Base-by-base conservation (phyloP, 495 filamentous ascomycete species). In the Amniculicola lignicola region DNA sequence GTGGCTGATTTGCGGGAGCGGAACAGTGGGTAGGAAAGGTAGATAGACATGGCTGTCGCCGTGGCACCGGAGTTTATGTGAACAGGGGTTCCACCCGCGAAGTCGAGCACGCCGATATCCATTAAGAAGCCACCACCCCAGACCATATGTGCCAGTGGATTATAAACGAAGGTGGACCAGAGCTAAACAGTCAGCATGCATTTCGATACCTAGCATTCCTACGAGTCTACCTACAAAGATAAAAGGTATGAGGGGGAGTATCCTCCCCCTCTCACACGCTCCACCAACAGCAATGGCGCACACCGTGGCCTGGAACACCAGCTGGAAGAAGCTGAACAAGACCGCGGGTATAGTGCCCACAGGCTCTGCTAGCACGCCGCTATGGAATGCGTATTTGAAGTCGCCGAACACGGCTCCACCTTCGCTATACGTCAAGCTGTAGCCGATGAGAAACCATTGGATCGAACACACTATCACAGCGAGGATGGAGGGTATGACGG, bases 11-110 rank as follows among this genome's bases (percentile, higher is more conserved):
- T 69, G 21, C 69, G 62, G 15, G 72, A 76, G 16, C 74, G 71
- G 60, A 69, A 68, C 6, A 71, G 39, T 10, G 72, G 72, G 56
- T 73, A 71, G 37, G 72, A 75, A 27, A 77, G 71, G 61, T 73
- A 74, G 21, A 77, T 29, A 21, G 65, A 69, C 28, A 74, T 63
- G 0, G 73, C 72, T 14, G 71, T 72, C 4, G 73, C 73, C 6
- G 73, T 70, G 10, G 71, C 71, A n/a, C 73, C 72, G 50, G 67
- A 70, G 63, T 72, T 74, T 54, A 77, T 75, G 42, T 77, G 73
- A 9, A 77, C 74, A 18, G 74, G 73, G 0, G 73, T 74, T 12
- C 74, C 73, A n/a, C 74, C 72, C 4, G 73, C 74, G 43, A 75
- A 75, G 44, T 75, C 74, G 18, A 75, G 69, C 21, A 70, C 70